These are phyloP conservation scores for Mangifera indica DNA, from an alignment of 345 rosid species.

Conservation along the genomic window DNA sequence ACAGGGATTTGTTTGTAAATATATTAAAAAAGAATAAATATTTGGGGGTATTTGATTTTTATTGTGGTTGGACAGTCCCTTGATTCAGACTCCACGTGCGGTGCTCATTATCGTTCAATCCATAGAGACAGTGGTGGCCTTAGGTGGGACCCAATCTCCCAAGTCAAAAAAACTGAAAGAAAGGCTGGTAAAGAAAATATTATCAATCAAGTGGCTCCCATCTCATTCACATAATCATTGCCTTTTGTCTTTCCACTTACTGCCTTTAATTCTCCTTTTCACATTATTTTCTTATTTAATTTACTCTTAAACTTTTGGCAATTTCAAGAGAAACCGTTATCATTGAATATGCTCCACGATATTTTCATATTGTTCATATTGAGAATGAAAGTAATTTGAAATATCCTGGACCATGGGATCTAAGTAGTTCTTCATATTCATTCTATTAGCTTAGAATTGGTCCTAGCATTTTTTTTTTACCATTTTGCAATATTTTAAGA, in stretches of 20 bases:
- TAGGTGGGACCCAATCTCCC: conserved; percentile 23
- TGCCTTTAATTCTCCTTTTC: background rate
- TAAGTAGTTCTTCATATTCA: too few species aligned
- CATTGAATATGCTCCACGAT: too few species aligned
- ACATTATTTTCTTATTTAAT: background rate
- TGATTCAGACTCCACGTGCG: conserved; percentile 77
- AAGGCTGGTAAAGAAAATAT: background rate
- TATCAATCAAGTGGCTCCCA: conserved; percentile 25
- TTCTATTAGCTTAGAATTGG: too few species aligned
- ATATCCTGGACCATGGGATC: too few species aligned
- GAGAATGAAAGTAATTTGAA: too few species aligned
- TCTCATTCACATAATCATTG: conserved; percentile 30
- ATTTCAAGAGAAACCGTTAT: too few species aligned
- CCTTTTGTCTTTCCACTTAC: conserved; percentile 1
- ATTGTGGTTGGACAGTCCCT: conserved; percentile 46
- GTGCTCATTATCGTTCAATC: conserved; percentile 58
- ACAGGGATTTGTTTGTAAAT: conserved; percentile 50
- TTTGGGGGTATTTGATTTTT: conserved; percentile 10
- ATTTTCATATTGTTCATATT: too few species aligned
- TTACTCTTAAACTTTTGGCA: too few species aligned
- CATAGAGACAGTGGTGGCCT: conserved; percentile 42
- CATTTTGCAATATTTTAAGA: too few species aligned
- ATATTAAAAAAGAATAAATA: conserved; percentile 23
- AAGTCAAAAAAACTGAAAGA: conserved; percentile 24
- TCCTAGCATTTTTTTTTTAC: too few species aligned